Base-by-base conservation (phyloP, 352 stramenopile species). In the Phytophthora crassamura region DNA sequence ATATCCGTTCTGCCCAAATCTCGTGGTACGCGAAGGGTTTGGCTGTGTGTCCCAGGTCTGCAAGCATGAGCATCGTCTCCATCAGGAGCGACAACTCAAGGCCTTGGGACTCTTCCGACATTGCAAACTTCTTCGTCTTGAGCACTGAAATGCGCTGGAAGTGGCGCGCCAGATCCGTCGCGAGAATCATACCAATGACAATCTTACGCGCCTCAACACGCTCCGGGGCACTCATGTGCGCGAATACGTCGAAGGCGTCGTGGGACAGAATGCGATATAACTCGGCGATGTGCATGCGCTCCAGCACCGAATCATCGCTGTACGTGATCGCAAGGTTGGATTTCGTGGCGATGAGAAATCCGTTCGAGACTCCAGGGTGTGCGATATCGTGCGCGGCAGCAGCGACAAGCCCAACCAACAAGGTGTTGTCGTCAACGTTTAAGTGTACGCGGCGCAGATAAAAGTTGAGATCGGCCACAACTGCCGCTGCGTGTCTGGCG, bases 291-390 rank as follows among this genome's bases (percentile, higher is more conserved):
- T 91, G 82, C 82, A 91, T 91, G 43, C 82, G 82, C 45, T 91
- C 82, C 11, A 98, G 73, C 9, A 97, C 85, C 40, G 84, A 96
- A 40, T 93, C 81, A 59, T 97, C 94, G 54, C 96, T 98, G 75
- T 98, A 98, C 0, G 78, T 88, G 64, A 98, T 83, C 38, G 93
- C 93, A n/a, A 97, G 71, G 28, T 94, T 89, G 38, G 86, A 92
- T 39, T 72, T 78, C n/a, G 90, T 96, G 30, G 89, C 83, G 49
- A 97, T 86, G 38, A 98, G 83, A 56, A 97, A 98, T 41, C 75
- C 76, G 68, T 98, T 98, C 12, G 89, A 97, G 14, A 95, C 88
- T 28, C 94, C 94, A 0, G 89, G 87, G 59, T 98, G 94, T 34
- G 85, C 94, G 14, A 98, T 86, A 74, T 98, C 94, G 65, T 98